Base-by-base conservation (phyloP, 2,329 filamentous ascomycete species). In the Fusarium transvaalense region DNA sequence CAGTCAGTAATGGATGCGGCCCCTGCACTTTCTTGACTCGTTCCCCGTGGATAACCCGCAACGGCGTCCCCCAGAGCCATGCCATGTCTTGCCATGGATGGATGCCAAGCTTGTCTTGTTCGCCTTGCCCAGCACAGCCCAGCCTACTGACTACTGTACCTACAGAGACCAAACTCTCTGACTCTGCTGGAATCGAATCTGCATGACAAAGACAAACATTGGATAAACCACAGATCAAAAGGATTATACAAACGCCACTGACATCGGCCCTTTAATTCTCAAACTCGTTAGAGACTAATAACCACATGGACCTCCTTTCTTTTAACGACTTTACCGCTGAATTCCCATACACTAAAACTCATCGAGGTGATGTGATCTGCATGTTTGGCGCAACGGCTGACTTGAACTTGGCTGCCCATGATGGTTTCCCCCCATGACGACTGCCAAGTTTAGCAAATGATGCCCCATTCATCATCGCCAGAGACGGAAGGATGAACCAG, bases 211-310 rank as follows among this genome's bases (percentile, higher is more conserved):
- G 27, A 37, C 19, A 6, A n/a, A 32, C n/a, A 50, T 50, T 69
- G 56, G 61, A 64, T 60, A 61, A 60, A 39, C 63, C 58, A 63
- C 58, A 52, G 58, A 52, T 38, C 55, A n/a, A 19, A 55, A 54
- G 53, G 60, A 43, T 65, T 46, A 57, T 54, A 59, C 46, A 41
- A 69, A 71, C 56, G 68, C 70, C 71, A 65, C 71, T 71, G 59
- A 67, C 69, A 75, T 75, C 70, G 71, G 73, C 64, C 71, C 73
- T 74, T 72, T 54, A 38, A 13, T 35, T 60, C 50, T 61, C 57
- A 58, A 57, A 48, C 59, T 59, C 46, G 56, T 71, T 61, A 64
- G 41, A 68, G 47, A 50, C 38, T 56, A 69, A 54, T 25, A 45
- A 25, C 53, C 27, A 69, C 66, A 67, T 64, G 62, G 57, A 39